Evolutionary conservation across 2,329 filamentous ascomycete species (phyloP).

Genomic region (Bisporella sp.): DNA sequence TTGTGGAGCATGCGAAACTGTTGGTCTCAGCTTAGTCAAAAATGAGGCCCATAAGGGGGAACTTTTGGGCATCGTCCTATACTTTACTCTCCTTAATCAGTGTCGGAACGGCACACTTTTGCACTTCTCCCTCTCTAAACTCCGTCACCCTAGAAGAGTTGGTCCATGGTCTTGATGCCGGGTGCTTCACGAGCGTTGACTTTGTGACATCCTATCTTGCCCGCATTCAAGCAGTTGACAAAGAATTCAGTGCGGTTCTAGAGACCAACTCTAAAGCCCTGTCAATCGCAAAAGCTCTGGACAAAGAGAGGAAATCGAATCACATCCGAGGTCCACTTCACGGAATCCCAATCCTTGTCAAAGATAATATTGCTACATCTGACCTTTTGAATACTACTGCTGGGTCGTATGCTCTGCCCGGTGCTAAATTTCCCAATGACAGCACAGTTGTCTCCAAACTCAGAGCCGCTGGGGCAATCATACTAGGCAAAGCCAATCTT

Average conservation of each 20-base stretch:
- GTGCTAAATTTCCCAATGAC: too few species aligned
- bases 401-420: slow-evolving; percentile 48
- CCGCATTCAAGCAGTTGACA: slow-evolving; percentile 14
- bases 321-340: slow-evolving; percentile 35
- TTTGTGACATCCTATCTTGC: slow-evolving; percentile 11
- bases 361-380: slow-evolving; percentile 50
- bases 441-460: too few species aligned
- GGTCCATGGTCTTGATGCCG: not conserved
- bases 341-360: slow-evolving; percentile 51
- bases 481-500: too few species aligned
- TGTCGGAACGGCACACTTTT: too few species aligned
- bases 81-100: too few species aligned
- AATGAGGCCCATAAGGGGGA: too few species aligned
- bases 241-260: slow-evolving; percentile 11
- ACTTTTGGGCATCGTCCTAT: too few species aligned
- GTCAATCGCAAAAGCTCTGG: slow-evolving; percentile 12
- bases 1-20: too few species aligned
- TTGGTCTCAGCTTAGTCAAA: too few species aligned
- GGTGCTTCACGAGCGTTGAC: not conserved
- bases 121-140: not conserved
- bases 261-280: slow-evolving; percentile 23
- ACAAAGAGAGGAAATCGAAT: slow-evolving; percentile 12
- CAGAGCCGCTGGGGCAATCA: too few species aligned
- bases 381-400: slow-evolving; percentile 51
- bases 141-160: not conserved